Base-by-base conservation (phyloP, 257 asterid genomes). In the Cruciata laevipes region DNA sequence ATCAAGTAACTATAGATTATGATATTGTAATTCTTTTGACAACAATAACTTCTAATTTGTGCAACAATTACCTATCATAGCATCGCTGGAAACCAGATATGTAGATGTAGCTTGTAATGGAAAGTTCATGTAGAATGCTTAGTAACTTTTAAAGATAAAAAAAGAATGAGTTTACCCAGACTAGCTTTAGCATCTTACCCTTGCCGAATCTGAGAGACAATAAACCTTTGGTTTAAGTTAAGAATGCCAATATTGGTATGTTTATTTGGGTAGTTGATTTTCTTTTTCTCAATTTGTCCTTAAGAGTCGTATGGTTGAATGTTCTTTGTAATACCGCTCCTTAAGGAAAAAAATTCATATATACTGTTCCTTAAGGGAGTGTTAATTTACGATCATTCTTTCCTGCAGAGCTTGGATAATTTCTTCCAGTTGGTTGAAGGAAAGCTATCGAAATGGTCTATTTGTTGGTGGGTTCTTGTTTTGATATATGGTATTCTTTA, bases 391-490 rank as follows among this genome's bases (percentile, higher is more conserved):
- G 49, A 16, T 3, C n/a, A 38, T 24, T 69, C 64, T 67, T 44
- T 27, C 71, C 30, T 66, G 61, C 90, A 89, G 98, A 71, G 87
- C 95, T 75, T 93, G 98, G 97, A 78, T 93, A 63, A n/a, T 93
- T 71, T 84, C 96, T 57, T 72, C 98, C 35, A 85, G 76, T 47
- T 93, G 98, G 98, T 81, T 93, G 81, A 89, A 89, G 75, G 94
- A 89, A 79, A 93, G 97, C 79, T 89, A 73, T 83, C 84, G 79
- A 78, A 84, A 73, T 55, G 87, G 89, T 75, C 81, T 81, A 82
- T 88, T 89, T 78, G 82, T 83, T 0, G 95, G 96, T 92, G 66
- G 33, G 89, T 21, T 38, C 65, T 72, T 69, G 55, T 40, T 27
- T 42, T 42, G 17, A 42, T 12, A 53, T 66, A 32, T 71, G 62